Conservation (phyloP, 768 basidiomycete genomes). For the Boletellus emodensis region DNA sequence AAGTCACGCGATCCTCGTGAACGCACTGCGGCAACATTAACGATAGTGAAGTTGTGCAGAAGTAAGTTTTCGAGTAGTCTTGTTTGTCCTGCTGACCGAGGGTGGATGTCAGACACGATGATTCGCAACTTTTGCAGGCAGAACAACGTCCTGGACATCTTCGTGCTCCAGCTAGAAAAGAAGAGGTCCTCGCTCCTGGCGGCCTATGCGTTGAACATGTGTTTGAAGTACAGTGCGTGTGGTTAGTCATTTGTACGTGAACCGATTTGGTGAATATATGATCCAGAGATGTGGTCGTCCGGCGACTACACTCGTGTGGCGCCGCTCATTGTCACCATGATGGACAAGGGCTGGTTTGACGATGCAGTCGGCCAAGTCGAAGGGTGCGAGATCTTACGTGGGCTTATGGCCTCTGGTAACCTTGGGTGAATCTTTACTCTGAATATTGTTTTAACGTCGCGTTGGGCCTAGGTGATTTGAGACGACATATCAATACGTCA, state of each 20-base stretch:
- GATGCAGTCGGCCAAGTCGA: slow-evolving; percentile 17
- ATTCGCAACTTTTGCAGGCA: neutral
- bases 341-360: slow-evolving; percentile 19
- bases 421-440: too few relatives aligned
- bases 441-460: too few relatives aligned
- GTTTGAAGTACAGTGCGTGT: slow-evolving; percentile 14
- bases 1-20: neutral
- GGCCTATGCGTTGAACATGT: slow-evolving; percentile 17
- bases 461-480: slow-evolving; percentile 8
- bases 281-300: slow-evolving; percentile 11
- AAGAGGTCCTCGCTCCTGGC: slow-evolving; percentile 14
- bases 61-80: neutral
- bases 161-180: slow-evolving; percentile 12
- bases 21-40: slow-evolving; percentile 7
- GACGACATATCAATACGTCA: slow-evolving; percentile 5
- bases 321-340: slow-evolving; percentile 16
- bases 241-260: neutral
- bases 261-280: neutral
- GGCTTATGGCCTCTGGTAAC: neutral
- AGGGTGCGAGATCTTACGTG: neutral
- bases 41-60: slow-evolving; percentile 8
- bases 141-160: neutral
- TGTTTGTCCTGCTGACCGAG: neutral
- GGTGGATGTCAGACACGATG: neutral
- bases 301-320: slow-evolving; percentile 1